phyloP scores from a whole-genome alignment of 78 protist genomes.

The Dictyostelium discoideum region DNA sequence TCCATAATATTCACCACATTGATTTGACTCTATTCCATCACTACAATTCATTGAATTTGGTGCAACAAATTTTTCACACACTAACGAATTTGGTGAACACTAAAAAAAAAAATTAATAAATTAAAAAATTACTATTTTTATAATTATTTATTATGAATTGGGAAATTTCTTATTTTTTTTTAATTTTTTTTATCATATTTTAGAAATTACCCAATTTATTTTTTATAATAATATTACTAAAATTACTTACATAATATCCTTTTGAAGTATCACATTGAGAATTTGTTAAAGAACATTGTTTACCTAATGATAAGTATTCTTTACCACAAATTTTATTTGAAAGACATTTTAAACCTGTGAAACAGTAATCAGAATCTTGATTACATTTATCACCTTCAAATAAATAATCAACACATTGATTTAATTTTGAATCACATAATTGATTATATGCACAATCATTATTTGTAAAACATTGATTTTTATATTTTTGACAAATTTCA shows the following conservation, averaged over 20 bases:
- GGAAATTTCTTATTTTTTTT: too few relatives aligned
- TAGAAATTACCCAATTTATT: too few relatives aligned
- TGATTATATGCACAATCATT: not conserved
- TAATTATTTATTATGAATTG: too few relatives aligned
- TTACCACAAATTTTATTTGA: not conserved
- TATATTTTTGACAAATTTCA: not conserved
- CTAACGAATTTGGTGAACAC: not conserved
- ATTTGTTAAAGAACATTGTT: not conserved
- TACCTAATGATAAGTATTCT: not conserved
- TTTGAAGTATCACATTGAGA: not conserved
- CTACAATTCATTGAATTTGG: not conserved
- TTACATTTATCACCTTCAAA: not conserved
- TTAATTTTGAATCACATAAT: not conserved
- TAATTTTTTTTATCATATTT: too few relatives aligned
- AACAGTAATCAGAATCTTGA: not conserved
- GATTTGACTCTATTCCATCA: not conserved
- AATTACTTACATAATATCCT: not conserved
- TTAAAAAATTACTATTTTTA: too few relatives aligned
- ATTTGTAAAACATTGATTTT: not conserved
- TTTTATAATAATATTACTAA: too few relatives aligned
- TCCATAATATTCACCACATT: not conserved
- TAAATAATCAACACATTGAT: not conserved
- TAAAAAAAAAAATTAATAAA: not conserved
- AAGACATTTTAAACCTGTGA: not conserved
- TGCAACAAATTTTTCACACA: not conserved